Evolutionary conservation across 148 eudicot species (phyloP).

Genomic region (Polygonum aviculare): DNA sequence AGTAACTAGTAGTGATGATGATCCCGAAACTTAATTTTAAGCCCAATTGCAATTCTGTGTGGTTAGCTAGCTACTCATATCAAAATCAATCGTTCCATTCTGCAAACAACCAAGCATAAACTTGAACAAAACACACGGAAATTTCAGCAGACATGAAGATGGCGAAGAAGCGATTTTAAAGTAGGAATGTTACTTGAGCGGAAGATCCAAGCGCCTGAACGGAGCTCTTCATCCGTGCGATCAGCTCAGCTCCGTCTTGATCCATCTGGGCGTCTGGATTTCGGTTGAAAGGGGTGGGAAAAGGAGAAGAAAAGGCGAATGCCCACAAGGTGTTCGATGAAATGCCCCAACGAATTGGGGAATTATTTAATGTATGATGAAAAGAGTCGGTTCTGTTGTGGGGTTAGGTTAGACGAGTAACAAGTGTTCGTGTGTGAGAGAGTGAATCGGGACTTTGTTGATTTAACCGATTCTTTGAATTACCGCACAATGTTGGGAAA

Average conservation of each 20-base stretch:
- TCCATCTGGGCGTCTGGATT: not conserved
- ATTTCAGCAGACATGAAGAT: not conserved
- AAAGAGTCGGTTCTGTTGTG: too few relatives aligned
- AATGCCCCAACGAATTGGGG: not conserved
- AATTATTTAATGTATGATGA: not conserved
- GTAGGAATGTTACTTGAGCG: not conserved
- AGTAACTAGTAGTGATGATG: too few relatives aligned
- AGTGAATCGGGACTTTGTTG: too few relatives aligned
- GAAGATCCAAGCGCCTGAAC: not conserved
- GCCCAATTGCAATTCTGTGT: too few relatives aligned
- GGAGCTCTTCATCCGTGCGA: slow-evolving; percentile 7
- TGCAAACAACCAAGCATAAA: too few relatives aligned
- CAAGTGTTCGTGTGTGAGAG: too few relatives aligned
- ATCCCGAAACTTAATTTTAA: too few relatives aligned
- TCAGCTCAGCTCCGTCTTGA: slow-evolving; percentile 1
- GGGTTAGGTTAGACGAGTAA: too few relatives aligned
- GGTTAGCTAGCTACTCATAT: too few relatives aligned
- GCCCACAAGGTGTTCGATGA: not conserved
- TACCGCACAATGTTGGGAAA: too few relatives aligned
- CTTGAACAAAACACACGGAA: not conserved
- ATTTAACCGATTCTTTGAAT: too few relatives aligned
- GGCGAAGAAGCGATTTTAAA: not conserved
- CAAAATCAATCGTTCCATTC: too few relatives aligned
- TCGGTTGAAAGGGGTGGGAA: not conserved
- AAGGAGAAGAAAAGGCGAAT: not conserved